Base-by-base conservation (phyloP, 495 filamentous ascomycete species). In the Penicillium roqueforti region DNA sequence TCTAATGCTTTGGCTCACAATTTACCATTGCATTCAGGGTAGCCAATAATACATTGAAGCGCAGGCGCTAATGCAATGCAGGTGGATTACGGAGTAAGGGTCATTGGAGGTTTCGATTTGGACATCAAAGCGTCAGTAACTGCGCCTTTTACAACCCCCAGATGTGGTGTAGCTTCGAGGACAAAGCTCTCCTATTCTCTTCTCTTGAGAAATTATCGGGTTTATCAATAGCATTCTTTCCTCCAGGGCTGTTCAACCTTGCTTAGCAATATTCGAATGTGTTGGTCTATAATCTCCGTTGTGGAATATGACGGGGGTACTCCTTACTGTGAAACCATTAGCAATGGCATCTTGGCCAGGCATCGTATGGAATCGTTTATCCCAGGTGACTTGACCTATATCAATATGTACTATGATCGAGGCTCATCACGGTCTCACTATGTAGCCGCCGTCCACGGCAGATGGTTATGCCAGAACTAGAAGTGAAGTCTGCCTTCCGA, bases 311-410 rank as follows among this genome's bases (percentile, higher is more conserved):
- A 55, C 18, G 16, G 16, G 18, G 9, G 11, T 23, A 45, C 42
- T 48, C n/a, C n/a, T n/a, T n/a, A n/a, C n/a, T n/a, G 29, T 26
- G 13, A n/a, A n/a, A 29, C 22, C 19, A 18, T 16, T 37, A 39
- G n/a, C 10, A 45, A 56, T 56, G 57, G 16, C 53, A 56, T 59
- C 57, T 36, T 56, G 57, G 57, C 57, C 47, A 20, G 57, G 48
- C 9, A 11, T 11, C 16, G 8, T 16, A 20, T 1, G 36, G 18
- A 19, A 18, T 16, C 18, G 16, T 36, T 13, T 38, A 20, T 39
- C 46, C 11, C 37, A 40, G 53, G 57, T 52, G 8, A 56, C 32
- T 41, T 28, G 16, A 14, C 1, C 31, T 16, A 26, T 47, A 36
- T 14, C 3, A 3, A 38, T 28, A 23, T 32, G 22, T 23, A 48